Conservation (phyloP, 768 basidiomycete genomes). For the Boletus vinaceobasis region DNA sequence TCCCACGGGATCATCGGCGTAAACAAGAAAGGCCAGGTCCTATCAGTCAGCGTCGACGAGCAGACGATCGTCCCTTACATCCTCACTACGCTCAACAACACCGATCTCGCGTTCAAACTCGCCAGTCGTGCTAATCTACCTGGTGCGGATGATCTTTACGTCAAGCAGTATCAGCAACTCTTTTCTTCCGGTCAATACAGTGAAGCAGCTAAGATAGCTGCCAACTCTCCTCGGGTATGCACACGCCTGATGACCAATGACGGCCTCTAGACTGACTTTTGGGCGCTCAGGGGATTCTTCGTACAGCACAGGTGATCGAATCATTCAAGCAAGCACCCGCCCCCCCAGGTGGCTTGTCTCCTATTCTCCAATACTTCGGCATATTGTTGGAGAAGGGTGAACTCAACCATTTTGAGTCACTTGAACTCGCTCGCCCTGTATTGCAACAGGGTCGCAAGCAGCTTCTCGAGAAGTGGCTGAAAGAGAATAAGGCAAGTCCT, state of each 20-base stretch:
- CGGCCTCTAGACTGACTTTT: slow-evolving; percentile 2
- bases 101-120: slow-evolving; percentile 96
- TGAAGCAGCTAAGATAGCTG: slow-evolving; percentile 96
- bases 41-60: slow-evolving; percentile 96
- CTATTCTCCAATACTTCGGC: slow-evolving; percentile 97
- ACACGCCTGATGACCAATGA: background rate
- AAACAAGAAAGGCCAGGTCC: slow-evolving; percentile 98
- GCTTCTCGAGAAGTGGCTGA: slow-evolving; percentile 97
- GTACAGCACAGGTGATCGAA: slow-evolving; percentile 93
- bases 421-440: slow-evolving; percentile 95
- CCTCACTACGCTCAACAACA: slow-evolving; percentile 89
- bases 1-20: slow-evolving; percentile 97
- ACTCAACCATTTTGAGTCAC: slow-evolving; percentile 91
- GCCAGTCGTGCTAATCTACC: slow-evolving; percentile 95
- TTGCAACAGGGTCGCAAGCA: slow-evolving; percentile 96
- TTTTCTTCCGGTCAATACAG: slow-evolving; percentile 86
- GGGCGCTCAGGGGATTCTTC: slow-evolving; percentile 73
- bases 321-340: slow-evolving; percentile 96
- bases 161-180: slow-evolving; percentile 89
- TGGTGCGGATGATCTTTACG: slow-evolving; percentile 95
- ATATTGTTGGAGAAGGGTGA: slow-evolving; percentile 98
- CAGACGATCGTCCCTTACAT: slow-evolving; percentile 95
- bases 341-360: slow-evolving; percentile 84
- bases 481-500: slow-evolving; percentile 87
- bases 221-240: slow-evolving; percentile 87